Evolutionary conservation across 2,329 filamentous ascomycete genomes (phyloP).

Genomic region (Monilinia fructigena): DNA sequence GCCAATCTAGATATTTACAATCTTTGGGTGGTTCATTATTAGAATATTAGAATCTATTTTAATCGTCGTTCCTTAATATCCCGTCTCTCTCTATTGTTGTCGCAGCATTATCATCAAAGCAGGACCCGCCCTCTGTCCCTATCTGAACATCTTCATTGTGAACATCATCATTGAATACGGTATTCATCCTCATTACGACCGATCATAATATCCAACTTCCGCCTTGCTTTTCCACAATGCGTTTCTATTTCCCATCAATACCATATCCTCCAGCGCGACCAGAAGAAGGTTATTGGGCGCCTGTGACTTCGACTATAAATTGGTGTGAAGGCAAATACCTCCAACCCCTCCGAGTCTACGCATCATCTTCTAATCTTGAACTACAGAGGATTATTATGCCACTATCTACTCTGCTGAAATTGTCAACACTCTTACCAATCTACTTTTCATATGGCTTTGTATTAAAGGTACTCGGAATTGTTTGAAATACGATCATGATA

Average conservation of each 20-base stretch:
- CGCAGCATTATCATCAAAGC: too few relatives aligned
- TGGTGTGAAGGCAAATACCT: constrained; percentile 72
- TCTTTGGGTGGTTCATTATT: not conserved
- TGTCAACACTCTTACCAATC: constrained; percentile 77
- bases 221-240: constrained; percentile 27
- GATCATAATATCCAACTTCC: not conserved
- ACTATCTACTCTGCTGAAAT: constrained; percentile 75
- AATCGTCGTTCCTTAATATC: not conserved
- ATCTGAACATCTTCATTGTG: not conserved
- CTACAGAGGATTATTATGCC: constrained; percentile 67
- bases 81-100: not conserved
- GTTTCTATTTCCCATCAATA: constrained; percentile 33
- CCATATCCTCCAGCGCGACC: constrained; percentile 40
- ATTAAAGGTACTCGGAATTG: constrained; percentile 74
- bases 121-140: not conserved
- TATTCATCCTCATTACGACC: not conserved
- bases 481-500: constrained; percentile 67
- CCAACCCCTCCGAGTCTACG: constrained; percentile 7
- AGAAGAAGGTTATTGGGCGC: constrained; percentile 40
- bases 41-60: not conserved
- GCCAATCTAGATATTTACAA: not conserved
- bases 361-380: constrained; percentile 21
- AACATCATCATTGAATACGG: not conserved
- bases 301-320: constrained; percentile 48
- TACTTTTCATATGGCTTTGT: constrained; percentile 77